Percentiles rank a stretch among this genome's conserved stretches.
Evolutionary conservation across 2,329 filamentous ascomycete genomes (phyloP).

Genomic region (Talaromyces amestolkiae): DNA sequence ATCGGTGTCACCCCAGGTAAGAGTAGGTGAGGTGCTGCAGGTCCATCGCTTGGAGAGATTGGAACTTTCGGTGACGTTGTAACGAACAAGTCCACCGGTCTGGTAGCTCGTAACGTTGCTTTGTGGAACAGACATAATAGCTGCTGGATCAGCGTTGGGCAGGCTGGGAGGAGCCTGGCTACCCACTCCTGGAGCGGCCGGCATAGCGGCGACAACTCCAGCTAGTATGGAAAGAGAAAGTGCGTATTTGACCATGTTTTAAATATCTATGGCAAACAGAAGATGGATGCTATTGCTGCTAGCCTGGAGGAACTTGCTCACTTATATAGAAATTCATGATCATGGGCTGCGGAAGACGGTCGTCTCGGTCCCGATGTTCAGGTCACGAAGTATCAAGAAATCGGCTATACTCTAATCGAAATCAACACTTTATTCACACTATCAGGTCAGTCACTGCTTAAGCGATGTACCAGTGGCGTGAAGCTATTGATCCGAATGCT

Average conservation of each 20-base stretch:
- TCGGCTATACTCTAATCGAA: background rate
- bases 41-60: slow-evolving; percentile 10
- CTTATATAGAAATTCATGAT: background rate
- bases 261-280: background rate
- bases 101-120: slow-evolving; percentile 10
- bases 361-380: background rate
- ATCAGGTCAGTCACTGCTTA: background rate
- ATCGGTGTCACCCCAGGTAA: slow-evolving; percentile 12
- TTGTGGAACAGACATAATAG: slow-evolving; percentile 10
- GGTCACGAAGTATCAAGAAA: background rate
- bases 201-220: slow-evolving; percentile 4
- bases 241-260: background rate
- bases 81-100: slow-evolving; percentile 12
- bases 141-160: background rate
- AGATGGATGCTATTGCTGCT: background rate
- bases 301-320: background rate
- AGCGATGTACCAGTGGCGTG: background rate
- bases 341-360: background rate
- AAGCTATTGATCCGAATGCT: background rate
- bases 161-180: slow-evolving; percentile 13
- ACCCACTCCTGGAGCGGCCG: background rate
- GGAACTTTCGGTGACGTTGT: background rate
- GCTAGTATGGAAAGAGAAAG: background rate
- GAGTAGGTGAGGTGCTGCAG: slow-evolving; percentile 9
- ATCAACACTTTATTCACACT: background rate